Evolutionary conservation across 768 basidiomycete species (phyloP), one percentile per base, ranked within the genome.

Genomic region (Tephrocybe sp.): DNA sequence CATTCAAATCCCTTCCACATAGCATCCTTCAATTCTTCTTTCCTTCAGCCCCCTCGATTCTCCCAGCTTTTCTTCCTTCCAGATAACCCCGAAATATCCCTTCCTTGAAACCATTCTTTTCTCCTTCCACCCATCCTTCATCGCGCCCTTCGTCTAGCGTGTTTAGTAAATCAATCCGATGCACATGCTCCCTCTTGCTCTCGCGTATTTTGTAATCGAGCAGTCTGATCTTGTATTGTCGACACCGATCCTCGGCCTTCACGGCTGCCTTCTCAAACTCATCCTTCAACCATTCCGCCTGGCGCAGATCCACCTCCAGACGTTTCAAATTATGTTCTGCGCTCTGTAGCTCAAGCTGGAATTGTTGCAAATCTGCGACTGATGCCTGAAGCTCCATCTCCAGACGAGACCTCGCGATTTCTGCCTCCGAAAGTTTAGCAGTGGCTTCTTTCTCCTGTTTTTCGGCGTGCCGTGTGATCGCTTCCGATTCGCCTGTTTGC

Each of bases 391-490:
- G 47, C 33, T 68, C 60, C 8, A 43, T 47, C 44, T 69, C 69
- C 5, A 70, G 64, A 12, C 71, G 71, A 15, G 71, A 61, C 3
- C 68, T 72, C 21, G 69, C 70, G 2, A 64, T 61, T 57, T 83
- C 79, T 3, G 74, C 70, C 18, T 61, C 61, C 8, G 64, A 65
- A 4, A 73, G 63, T 23, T 72, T 69, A 7, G 63, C 58, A 12
- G 64, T 50, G 15, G 72, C 58, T 30, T 79, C 77, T 39, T 63
- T 73, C 43, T 72, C 73, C 43, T 68, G 66, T n/a, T 63, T 57
- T 62, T 83, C 82, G 23, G 82, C 75, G 38, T 66, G 69, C 41
- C 76, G 74, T 37, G 78, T 82, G 34, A 81, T 75, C 33, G 67
- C 54, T 29, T 72, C 73, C 0, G 77, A 77, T 30, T 76, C 70